phyloP scores from a whole-genome alignment of 1,284 basidiomycete genomes.

The Irpex sp. region DNA sequence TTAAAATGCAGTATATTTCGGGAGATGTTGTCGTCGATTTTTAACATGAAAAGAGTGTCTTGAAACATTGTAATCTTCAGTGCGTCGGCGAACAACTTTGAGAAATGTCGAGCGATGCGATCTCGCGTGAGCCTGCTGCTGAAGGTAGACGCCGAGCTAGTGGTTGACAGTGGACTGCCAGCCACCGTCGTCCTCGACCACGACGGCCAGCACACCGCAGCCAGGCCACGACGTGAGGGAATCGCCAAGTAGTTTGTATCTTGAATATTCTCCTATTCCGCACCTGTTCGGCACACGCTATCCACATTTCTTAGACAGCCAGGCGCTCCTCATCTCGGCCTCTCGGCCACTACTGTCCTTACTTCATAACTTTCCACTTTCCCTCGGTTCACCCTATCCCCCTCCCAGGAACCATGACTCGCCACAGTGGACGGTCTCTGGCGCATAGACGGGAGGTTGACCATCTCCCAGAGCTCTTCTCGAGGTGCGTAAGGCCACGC shows the following conservation, averaged over 20 bases:
- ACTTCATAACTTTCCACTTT: conserved; percentile 3
- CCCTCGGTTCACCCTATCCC: neutral
- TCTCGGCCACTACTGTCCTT: conserved; percentile 8
- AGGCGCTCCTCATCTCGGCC: neutral
- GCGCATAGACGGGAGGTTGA: conserved; percentile 10
- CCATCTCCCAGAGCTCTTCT: conserved; percentile 9
- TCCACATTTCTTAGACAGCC: neutral
- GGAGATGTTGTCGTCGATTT: neutral
- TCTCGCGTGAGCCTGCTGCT: neutral
- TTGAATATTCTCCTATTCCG: neutral
- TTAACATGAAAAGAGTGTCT: neutral
- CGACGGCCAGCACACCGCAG: neutral
- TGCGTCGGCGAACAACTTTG: too few species aligned
- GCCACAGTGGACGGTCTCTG: neutral
- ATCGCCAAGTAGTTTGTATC: neutral
- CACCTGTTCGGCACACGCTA: neutral
- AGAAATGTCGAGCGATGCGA: too few species aligned
- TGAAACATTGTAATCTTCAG: neutral
- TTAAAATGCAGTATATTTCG: neutral
- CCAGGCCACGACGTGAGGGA: neutral
- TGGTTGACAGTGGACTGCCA: neutral
- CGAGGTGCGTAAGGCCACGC: conserved; percentile 10
- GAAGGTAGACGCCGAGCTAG: neutral
- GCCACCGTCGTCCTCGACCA: neutral
- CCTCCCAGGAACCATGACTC: conserved; percentile 1